These are phyloP conservation scores for Westerdykella aurantiaca DNA, from an alignment of 2,329 filamentous ascomycete species.

Conservation along the genomic window DNA sequence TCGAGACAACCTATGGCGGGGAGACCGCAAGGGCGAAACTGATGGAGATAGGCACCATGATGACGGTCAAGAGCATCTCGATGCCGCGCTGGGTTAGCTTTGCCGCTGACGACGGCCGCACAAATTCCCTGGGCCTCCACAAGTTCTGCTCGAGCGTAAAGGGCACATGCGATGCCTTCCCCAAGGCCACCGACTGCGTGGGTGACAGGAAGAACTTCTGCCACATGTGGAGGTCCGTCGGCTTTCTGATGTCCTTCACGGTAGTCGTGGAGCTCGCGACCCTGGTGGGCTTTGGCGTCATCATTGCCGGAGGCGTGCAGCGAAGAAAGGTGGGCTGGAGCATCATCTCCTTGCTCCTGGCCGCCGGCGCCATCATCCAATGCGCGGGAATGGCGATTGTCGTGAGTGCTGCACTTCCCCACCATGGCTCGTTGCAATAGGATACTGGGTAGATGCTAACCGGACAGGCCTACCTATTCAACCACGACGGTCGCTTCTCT, in stretches of 20 bases:
- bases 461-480: conserved; percentile 69
- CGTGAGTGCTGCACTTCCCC: conserved; percentile 48
- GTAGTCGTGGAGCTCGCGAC: conserved; percentile 76
- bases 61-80: conserved; percentile 65
- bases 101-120: conserved; percentile 38
- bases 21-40: conserved; percentile 6
- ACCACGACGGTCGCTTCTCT: conserved; percentile 77
- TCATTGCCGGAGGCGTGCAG: conserved; percentile 71
- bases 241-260: conserved; percentile 80
- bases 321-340: conserved; percentile 80
- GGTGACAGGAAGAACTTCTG: conserved; percentile 71
- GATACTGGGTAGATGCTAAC: not conserved
- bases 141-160: conserved; percentile 68
- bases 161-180: conserved; percentile 60
- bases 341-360: conserved; percentile 61
- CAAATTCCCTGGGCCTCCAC: conserved; percentile 66
- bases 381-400: conserved; percentile 75
- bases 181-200: conserved; percentile 60
- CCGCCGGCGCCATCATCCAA: conserved; percentile 62
- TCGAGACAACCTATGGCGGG: conserved; percentile 2
- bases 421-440: not conserved
- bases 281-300: conserved; percentile 71
- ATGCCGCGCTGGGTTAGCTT: conserved; percentile 68
- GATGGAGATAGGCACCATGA: conserved; percentile 54
- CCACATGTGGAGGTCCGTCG: conserved; percentile 82